Base-by-base conservation (phyloP, 2,329 filamentous ascomycete species). In the Paraconiothyrium brasiliense region DNA sequence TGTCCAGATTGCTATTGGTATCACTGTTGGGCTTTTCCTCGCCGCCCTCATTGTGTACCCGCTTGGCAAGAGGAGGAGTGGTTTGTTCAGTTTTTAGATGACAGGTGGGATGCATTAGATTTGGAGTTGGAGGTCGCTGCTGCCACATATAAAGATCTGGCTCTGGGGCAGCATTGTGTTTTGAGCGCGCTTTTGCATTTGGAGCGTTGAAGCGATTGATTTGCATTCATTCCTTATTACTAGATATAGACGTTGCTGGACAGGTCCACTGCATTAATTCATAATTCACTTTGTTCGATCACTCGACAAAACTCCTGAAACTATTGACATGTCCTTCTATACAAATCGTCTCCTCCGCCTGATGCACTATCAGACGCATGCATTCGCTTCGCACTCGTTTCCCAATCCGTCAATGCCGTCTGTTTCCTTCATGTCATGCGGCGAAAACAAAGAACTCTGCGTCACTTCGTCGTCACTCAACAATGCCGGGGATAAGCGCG, bases 1-100 rank as follows among this genome's bases (percentile, higher is more conserved):
- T 5, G 79, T 84, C 51, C 81, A 84, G 69, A 80, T 84, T 14
- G 83, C 83, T 0, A 84, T 84, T 64, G 83, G 83, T 3, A 84
- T 84, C 54, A 84, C 82, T 0, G 82, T 84, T 0, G 83, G 83
- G 0, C 63, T 84, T 58, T 84, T 84, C 64, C 65, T 84, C 54
- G 80, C 79, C 44, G 82, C 83, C 3, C 72, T 84, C 46, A 71
- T 84, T 7, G 81, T 84, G 4, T 84, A 84, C 72, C 83, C 83
- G 1, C 74, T 83, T 35, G 82, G 83, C 9, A 84, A 84, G 77
- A 79, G 76, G 71, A 76, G 82, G 64, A 80, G 78, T 54, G 75
- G 75, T 6, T 54, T 77, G 44, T 77, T 77, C 58, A 77, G 74
- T 57, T 77, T 77, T 54, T 77, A 69, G 32, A 37, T 5, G 27